Evolutionary conservation across 352 stramenopile species (phyloP).

Genomic region (Pythium dissimile): DNA sequence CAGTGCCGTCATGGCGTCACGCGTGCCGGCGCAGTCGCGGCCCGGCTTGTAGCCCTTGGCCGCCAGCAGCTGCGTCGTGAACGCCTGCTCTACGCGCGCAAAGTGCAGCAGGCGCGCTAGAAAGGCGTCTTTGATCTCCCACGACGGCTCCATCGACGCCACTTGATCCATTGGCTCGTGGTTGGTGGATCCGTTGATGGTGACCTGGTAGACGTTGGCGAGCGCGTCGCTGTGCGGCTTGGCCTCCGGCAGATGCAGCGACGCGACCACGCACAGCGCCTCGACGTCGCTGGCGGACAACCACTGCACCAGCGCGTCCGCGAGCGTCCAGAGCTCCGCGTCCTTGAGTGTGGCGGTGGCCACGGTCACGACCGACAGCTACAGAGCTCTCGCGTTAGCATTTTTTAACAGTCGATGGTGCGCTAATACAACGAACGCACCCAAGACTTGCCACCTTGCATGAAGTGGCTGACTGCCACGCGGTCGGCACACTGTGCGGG

Average conservation of each 20-base stretch:
- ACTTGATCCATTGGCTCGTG: neutral
- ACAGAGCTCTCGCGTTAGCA: neutral
- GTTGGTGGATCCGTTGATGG: constrained; percentile 24
- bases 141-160: constrained; percentile 29
- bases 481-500: neutral
- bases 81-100: constrained; percentile 46
- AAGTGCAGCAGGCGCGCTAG: constrained; percentile 49
- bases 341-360: constrained; percentile 22
- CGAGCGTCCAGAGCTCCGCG: constrained; percentile 36
- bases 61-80: constrained; percentile 46
- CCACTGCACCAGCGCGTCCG: constrained; percentile 38
- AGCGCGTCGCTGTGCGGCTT: constrained; percentile 28
- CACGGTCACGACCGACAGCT: constrained; percentile 37
- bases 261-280: constrained; percentile 39
- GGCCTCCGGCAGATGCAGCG: constrained; percentile 59
- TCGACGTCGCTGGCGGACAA: constrained; percentile 34
- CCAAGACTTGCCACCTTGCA: neutral
- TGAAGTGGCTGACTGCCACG: neutral
- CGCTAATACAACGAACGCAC: neutral
- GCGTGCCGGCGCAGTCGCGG: constrained; percentile 39
- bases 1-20: constrained; percentile 50
- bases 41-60: constrained; percentile 65
- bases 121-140: constrained; percentile 55
- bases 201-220: constrained; percentile 41
- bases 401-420: neutral